Evolutionary conservation across 352 stramenopile genomes (phyloP), one percentile per base, ranked within the genome.

Genomic region (Pythium volutum): DNA sequence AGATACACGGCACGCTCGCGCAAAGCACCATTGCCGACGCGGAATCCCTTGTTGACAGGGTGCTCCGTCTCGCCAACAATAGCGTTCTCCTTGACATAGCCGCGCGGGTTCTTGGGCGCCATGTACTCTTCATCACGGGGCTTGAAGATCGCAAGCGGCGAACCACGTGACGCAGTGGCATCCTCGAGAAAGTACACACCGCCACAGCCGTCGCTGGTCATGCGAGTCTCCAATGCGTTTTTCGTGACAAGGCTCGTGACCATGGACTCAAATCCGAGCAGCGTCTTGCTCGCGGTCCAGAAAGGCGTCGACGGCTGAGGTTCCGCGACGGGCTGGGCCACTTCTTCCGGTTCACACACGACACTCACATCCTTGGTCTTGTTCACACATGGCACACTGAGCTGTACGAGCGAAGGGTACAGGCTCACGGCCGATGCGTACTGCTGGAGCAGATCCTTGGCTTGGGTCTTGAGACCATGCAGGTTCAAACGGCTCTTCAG

Each of bases 61-160:
- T 96, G 81, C 34, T 89, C 78, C 16, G 79, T 94, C 46, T 84
- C 75, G 16, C 87, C 87, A 7, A 95, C 76, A n/a, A 91, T 68
- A 0, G 81, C 80, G 42, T 81, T 75, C 55, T 92, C 83, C 70
- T 89, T 85, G 31, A 98, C 83, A 58, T 98, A 98, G 6, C 93
- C 94, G 61, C 97, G 86, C 14, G 97, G 97, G 78, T 99, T 99
- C 79, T 99, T 98, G 36, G 95, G 90, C 2, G 96, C 96, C 81
- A 99, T 99, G 53, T 98, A 98, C 77, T 99, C 97, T 75, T 99
- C 97, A 66, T 99, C 97, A 16, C 91, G 79, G 8, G 97, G 97
- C 75, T 99, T 99, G 72, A 99, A 99, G 15, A 99, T 77, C 1
- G 77, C 86, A 16, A 95, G 64, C 2, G 79, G 69, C 22, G 59